Evolutionary conservation across 2,329 filamentous ascomycete genomes (phyloP), one percentile per base, ranked within the genome.

Genomic region (Colletotrichum sp.): DNA sequence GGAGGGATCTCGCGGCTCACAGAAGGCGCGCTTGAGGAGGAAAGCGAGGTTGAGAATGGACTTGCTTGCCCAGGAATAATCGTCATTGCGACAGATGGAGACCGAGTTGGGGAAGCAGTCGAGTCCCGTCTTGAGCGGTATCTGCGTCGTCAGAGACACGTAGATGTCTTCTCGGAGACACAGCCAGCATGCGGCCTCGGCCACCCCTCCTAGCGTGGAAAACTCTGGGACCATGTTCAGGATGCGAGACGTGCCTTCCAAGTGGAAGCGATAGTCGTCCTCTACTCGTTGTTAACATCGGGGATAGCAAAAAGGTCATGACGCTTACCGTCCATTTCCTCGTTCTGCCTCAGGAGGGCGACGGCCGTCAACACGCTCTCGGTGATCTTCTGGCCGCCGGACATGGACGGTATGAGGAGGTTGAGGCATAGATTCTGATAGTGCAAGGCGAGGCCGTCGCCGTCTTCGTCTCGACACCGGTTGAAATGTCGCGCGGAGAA

Each of bases 291-390:
- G 5, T 58, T 10, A 58, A 24, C 55, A 2, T 58, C 2, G 13
- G 16, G 2, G 3, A 3, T 3, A 21, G 10, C 43, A 0, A 48
- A 1, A 3, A 48, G 43, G 13, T 3, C 13, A 28, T 12, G 13
- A 28, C 9, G 3, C 55, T 28, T 58, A 58, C 55, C 26, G 16
- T 58, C 55, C 26, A 58, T 58, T 4, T 58, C 55, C 24, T 58
- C 55, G 16, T 58, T 58, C 8, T 58, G 26, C 0, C 55, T 26
- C 4, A 58, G 6, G 0, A 58, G 8, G 15, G 55, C 55, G 1
- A 58, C 26, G 1, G 55, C 55, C 9, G 26, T 58, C 3, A 58
- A 9, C 12, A 58, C 26, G 12, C 24, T 58, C 24, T 28, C 26
- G 16, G 55, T 58, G 55, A 58, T 58, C 0, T 58, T 58, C 55